A percentile compares a stretch with the other conserved stretches of the same genome.
phyloP scores from a whole-genome alignment of 805 yeast genomes.

The Yarrowia bubula region DNA sequence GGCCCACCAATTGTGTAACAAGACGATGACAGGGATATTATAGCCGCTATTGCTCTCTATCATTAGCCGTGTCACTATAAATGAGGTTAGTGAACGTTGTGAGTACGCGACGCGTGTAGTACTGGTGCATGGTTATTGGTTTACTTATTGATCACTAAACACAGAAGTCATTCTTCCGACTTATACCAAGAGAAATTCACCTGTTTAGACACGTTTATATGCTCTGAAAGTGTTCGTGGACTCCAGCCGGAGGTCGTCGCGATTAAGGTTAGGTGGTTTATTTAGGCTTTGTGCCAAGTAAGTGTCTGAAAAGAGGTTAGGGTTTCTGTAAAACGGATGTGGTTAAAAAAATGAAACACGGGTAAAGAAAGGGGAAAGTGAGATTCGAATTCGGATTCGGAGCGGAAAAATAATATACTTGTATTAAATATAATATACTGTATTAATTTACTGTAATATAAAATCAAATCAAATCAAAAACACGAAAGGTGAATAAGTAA shows the following conservation, averaged over 20 bases:
- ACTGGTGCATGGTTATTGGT: neutral
- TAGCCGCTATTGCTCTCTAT: neutral
- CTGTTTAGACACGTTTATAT: too few species aligned
- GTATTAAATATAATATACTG: too few species aligned
- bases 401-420: too few species aligned
- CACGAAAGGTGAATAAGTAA: too few species aligned
- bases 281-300: neutral
- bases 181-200: too few species aligned
- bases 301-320: neutral
- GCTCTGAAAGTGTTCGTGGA: too few species aligned
- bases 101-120: neutral
- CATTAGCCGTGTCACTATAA: neutral
- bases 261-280: neutral
- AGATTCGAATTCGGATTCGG: too few species aligned
- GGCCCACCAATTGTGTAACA: neutral
- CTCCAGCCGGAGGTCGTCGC: neutral
- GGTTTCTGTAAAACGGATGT: neutral
- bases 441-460: too few species aligned
- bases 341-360: neutral
- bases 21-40: neutral
- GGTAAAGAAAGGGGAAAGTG: neutral
- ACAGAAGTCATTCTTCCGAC: too few species aligned
- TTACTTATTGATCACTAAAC: too few species aligned
- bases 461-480: too few species aligned
- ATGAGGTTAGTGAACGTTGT: neutral